Evolutionary conservation across 2,329 filamentous ascomycete species (phyloP), one percentile per base, ranked within the genome.

Genomic region (Microascus cirrosus): DNA sequence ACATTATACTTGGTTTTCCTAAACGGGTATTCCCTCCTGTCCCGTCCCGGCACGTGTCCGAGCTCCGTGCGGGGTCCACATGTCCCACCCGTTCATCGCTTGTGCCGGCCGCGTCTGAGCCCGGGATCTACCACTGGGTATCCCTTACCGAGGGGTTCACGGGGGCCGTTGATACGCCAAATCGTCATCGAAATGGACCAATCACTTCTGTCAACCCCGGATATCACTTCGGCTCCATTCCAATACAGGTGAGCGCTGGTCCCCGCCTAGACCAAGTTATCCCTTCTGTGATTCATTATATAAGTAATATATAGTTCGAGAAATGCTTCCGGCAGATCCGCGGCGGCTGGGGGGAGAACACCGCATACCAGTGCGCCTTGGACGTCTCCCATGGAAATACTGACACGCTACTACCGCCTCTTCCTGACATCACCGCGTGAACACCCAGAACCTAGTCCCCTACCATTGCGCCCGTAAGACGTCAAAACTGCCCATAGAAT

Each of bases 401-500:
- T 20, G 13, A 24, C n/a, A 22, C 13, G 45, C 45, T 20, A 50
- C 12, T 6, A 13, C 7, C 20, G 45, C 45, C 20, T 20, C 18
- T 12, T 12, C 45, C 22, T 22, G n/a, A 13, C 11, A 24, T 24
- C 22, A 22, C 12, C 45, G 13, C n/a, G 39, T 15, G 18, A n/a
- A 18, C 18, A n/a, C 18, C 39, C 13, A n/a, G 39, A 7, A 7
- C n/a, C 39, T n/a, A 7, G 13, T 18, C 39, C 39, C 15, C 13
- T n/a, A 18, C 39, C 15, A 45, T 45, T 8, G 15, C 36, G n/a
- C 39, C 20, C 10, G n/a, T 20, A 12, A 25, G 34, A 48, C 5
- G 20, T 62, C 58, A 66, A 18, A 70, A 69, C 10, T 63, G 64
- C 2, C 67, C 67, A 32, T 67, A 68, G 56, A 62, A 67, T 18